Evolutionary conservation across 23 red algal species (phyloP).

Genomic region (Gracilaria vermiculophylla): DNA sequence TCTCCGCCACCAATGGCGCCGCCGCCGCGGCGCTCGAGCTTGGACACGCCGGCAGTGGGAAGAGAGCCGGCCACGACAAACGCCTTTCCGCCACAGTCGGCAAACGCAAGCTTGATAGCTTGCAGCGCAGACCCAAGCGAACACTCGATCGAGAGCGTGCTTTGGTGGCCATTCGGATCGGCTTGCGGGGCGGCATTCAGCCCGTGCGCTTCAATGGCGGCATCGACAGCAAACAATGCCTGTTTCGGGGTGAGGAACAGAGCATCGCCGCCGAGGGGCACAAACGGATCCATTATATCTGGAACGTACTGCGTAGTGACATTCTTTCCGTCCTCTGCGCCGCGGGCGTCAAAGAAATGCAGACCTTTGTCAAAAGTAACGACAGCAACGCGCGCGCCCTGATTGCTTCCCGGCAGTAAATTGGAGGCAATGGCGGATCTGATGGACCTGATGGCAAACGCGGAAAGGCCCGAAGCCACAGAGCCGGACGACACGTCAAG

Average conservation of each 20-base stretch:
- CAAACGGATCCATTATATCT: constrained; percentile 85
- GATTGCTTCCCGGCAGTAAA: constrained; percentile 47
- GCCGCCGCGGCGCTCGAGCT: constrained; percentile 71
- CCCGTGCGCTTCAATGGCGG: constrained; percentile 53
- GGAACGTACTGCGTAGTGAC: constrained; percentile 69
- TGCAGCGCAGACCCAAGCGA: constrained; percentile 61
- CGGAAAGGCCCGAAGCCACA: constrained; percentile 63
- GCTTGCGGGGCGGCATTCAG: constrained; percentile 19
- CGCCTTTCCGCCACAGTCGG: constrained; percentile 69
- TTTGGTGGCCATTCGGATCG: background rate
- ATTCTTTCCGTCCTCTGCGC: constrained; percentile 59
- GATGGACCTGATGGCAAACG: constrained; percentile 69
- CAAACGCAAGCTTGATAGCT: constrained; percentile 54
- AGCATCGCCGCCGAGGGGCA: constrained; percentile 70
- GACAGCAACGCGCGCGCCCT: constrained; percentile 63
- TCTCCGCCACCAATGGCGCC: constrained; percentile 71
- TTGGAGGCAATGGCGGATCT: constrained; percentile 51
- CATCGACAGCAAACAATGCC: constrained; percentile 53
- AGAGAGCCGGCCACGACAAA: constrained; percentile 69
- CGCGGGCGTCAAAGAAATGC: constrained; percentile 81
- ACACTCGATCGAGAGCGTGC: constrained; percentile 15
- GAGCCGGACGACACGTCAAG: constrained; percentile 73
- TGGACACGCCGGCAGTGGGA: constrained; percentile 63
- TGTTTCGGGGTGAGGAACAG: constrained; percentile 69
- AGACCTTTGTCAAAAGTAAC: constrained; percentile 77